Evolutionary conservation across 306 rosid genomes (phyloP), one percentile per base, ranked within the genome.

Genomic region (Ziziphus jujuba): DNA sequence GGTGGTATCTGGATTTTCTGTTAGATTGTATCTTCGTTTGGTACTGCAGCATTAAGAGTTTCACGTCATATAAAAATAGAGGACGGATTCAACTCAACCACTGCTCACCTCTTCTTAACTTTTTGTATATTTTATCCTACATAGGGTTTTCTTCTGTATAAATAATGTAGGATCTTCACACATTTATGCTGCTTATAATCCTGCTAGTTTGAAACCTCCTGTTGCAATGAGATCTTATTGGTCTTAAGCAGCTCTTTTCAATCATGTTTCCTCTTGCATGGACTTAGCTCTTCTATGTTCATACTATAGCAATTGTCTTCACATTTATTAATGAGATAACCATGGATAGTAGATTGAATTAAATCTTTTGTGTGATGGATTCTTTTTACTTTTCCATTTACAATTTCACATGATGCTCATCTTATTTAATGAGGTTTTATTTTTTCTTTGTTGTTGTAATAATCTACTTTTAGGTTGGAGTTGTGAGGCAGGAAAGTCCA

Each of bases 401-500:
- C 22, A 21, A 24, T 5, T 11, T 1, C 17, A 9, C 10, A 12
- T 5, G 45, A 65, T 5, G 25, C 31, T 21, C 5, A 5, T 10
- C 9, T 25, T 21, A 25, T 13, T 11, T 25, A 25, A 55, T 14
- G 3, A 5, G 22, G n/a, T 17, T 14, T 23, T 47, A 67, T 21
- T 16, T 52, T 14, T 24, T 57, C n/a, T 40, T 21, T 70, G 6
- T 61, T 59, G 54, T n/a, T n/a, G n/a, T n/a, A n/a, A n/a, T 63
- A 40, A 23, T 22, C 55, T 9, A 57, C 66, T 72, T 82, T 35
- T 56, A 95, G 99, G 99, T 95, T 56, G 99, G 99, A 64, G 99
- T 95, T 59, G 99, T 95, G 81, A 76, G 72, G 62, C 71, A 73
- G 78, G 99, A 82, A 9, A 87, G 77, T 63, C 97, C 95, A 0